Conservation (phyloP, 2,329 filamentous ascomycete genomes). For the Trichoderma endophyticum region DNA sequence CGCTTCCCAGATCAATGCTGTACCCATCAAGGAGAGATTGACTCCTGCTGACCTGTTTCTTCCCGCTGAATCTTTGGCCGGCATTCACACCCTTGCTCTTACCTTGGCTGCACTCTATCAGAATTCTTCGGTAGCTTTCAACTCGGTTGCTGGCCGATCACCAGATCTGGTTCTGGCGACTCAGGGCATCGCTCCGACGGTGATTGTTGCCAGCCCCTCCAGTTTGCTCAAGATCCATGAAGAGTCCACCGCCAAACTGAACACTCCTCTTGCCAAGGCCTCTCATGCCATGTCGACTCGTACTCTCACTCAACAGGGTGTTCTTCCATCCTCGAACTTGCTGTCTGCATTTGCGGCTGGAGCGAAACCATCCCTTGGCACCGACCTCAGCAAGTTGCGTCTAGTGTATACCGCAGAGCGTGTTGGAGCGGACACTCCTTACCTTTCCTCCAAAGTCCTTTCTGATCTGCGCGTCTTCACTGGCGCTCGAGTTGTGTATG, state of each 20-base stretch:
- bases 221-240: constrained; percentile 67
- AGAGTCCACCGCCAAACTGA: constrained; percentile 57
- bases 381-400: constrained; percentile 69
- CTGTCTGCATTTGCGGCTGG: constrained; percentile 54
- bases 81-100: constrained; percentile 74
- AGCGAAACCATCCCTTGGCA: constrained; percentile 57
- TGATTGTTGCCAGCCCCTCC: constrained; percentile 74
- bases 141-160: constrained; percentile 74
- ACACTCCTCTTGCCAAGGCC: constrained; percentile 61
- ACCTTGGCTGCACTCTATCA: constrained; percentile 80
- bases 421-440: constrained; percentile 58
- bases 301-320: constrained; percentile 64
- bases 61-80: constrained; percentile 75
- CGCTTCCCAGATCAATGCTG: constrained; percentile 69
- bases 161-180: constrained; percentile 71
- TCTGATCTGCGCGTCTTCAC: constrained; percentile 81
- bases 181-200: constrained; percentile 72
- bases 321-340: constrained; percentile 59
- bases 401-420: constrained; percentile 77
- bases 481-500: constrained; percentile 77
- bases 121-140: constrained; percentile 82
- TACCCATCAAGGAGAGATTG: constrained; percentile 74
- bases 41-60: constrained; percentile 76
- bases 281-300: constrained; percentile 71
- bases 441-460: constrained; percentile 65